These are phyloP conservation scores for Trichoderma koningiopsis DNA, from an alignment of 2,329 filamentous ascomycete species.

Conservation along the genomic window DNA sequence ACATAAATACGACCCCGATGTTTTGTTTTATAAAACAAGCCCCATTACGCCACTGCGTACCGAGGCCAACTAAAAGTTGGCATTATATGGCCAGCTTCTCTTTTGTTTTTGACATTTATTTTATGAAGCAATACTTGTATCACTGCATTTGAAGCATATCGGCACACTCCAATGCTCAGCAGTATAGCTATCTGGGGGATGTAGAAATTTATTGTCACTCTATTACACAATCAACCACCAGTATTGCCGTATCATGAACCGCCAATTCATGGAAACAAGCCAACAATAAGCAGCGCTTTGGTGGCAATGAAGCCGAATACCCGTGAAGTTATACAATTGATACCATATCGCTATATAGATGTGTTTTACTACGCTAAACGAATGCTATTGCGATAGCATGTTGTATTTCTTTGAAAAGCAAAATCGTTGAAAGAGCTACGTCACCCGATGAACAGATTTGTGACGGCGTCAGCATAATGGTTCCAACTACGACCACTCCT, in stretches of 20 bases:
- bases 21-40: conserved; percentile 10
- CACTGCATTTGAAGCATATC: neutral
- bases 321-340: neutral
- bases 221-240: no score
- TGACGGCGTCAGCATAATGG: no score
- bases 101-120: neutral
- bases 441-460: no score
- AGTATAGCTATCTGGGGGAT: neutral
- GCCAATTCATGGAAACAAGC: neutral
- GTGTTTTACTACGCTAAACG: no score
- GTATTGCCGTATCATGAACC: neutral
- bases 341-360: no score
- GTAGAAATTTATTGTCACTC: neutral
- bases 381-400: no score
- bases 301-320: neutral
- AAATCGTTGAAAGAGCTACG: no score
- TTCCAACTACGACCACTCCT: no score
- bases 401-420: no score
- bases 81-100: neutral
- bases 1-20: neutral
- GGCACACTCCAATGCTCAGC: neutral
- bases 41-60: conserved; percentile 1
- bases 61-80: neutral
- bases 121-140: neutral
- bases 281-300: neutral